Conservation (phyloP, 2,329 filamentous ascomycete species). For the Teratosphaeria nubilosa region DNA sequence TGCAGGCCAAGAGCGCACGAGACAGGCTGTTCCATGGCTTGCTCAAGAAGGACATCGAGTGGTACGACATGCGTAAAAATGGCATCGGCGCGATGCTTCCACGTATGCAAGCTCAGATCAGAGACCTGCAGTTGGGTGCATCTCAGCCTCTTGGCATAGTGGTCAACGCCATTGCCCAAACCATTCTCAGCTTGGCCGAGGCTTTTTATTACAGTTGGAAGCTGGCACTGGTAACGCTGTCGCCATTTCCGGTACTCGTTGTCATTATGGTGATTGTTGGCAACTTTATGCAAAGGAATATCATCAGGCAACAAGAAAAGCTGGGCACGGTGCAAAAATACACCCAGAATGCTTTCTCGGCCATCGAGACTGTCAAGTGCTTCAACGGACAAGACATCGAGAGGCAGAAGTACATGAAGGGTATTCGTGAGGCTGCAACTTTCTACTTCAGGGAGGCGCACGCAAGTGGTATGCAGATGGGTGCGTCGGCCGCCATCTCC, state of each 20-base stretch:
- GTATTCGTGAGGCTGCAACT: constrained; percentile 48
- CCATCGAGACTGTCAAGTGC: constrained; percentile 78
- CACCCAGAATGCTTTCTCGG: constrained; percentile 56
- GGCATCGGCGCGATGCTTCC: constrained; percentile 64
- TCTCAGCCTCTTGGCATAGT: constrained; percentile 70
- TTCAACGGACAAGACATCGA: constrained; percentile 70
- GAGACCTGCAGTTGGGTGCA: constrained; percentile 69
- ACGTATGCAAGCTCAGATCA: constrained; percentile 66
- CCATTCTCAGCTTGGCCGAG: constrained; percentile 53
- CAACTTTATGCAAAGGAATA: constrained; percentile 51
- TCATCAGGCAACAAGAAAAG: constrained; percentile 57
- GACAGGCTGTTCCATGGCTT: constrained; percentile 56
- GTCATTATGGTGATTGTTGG: constrained; percentile 52
- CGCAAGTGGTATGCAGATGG: constrained; percentile 61
- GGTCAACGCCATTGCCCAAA: constrained; percentile 48
- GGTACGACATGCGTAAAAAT: constrained; percentile 67
- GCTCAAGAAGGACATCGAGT: constrained; percentile 62
- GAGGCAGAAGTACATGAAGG: constrained; percentile 50
- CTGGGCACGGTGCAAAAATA: constrained; percentile 63
- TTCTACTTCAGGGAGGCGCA: constrained; percentile 60
- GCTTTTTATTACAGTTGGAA: constrained; percentile 77
- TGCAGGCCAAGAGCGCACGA: constrained; percentile 61
- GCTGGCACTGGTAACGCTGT: constrained; percentile 68
- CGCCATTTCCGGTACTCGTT: constrained; percentile 59
- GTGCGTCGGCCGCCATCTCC: constrained; percentile 62